Evolutionary conservation across 139 green algal genomes (phyloP), one percentile per base, ranked within the genome.

Genomic region (Trebouxia sp.): DNA sequence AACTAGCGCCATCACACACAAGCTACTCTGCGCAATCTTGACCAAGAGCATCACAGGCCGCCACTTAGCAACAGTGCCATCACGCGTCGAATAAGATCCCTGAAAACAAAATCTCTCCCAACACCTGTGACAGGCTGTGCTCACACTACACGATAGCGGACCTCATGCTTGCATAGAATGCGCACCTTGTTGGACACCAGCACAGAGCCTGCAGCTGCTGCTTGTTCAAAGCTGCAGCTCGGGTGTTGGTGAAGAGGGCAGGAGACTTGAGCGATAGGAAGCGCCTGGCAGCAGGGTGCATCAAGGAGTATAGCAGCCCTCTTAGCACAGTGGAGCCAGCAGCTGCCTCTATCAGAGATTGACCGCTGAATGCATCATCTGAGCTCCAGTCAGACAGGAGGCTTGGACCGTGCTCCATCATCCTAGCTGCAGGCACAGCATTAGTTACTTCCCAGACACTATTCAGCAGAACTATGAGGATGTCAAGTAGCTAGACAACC

Each of bases 271-370:
- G 69, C 1, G 86, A 77, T 41, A 86, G 79, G n/a, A 75, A 91
- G 28, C 82, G 62, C 22, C 84, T 78, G 14, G 89, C 83, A 15
- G 87, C 89, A 37, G 88, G 90, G 66, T 90, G 85, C 17, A 51
- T 50, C 37, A 91, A 91, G 45, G 74, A 65, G 26, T 87, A 93
- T 65, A 90, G 84, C 32, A 93, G 43, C 11, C 91, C 91, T 3
- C 90, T 81, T 17, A 84, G 79, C 10, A 84, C 88, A 1, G 88
- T 72, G 0, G 84, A 88, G 42, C 82, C 83, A 10, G 88, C 89
- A 65, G 72, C 72, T 35, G 72, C 72, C 72, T 79, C 45, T 55
- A 43, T 43, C 14, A 79, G 30, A 12, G 72, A 62, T 5, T 66
- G 47, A 15, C 32, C 72, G 22, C 45, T 30, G 32, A 42, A 79